Base-by-base conservation (phyloP, 495 filamentous ascomycete species). In the Trichoderma virens region DNA sequence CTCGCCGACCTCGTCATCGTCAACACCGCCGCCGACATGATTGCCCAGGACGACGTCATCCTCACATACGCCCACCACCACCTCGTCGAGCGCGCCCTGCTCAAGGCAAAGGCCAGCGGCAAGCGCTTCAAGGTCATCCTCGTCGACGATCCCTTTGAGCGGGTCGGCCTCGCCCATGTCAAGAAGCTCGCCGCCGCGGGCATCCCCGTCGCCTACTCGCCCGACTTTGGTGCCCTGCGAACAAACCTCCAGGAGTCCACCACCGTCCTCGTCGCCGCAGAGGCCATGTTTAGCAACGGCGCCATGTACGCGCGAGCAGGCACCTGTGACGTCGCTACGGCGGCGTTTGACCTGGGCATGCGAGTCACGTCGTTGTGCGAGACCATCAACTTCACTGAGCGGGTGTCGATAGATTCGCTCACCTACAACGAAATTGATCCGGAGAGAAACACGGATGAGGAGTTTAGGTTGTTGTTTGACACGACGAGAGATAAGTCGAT, bases 281-380 rank as follows among this genome's bases (percentile, higher is more conserved):
- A 96, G 71, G 88, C 89, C 27, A 91, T 97, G 82, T 90, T 95
- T 78, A 88, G 87, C 47, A 96, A 96, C 72, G 93, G 94, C 5
- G 83, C 90, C 1, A 79, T 98, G 61, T 94, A 92, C 74, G 93
- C 88, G 5, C 84, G 93, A 30, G 85, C 92, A 38, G 94, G 94
- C 62, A 97, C 93, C 9, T 92, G 91, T 0, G 80, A 92, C 41
- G 83, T 97, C 5, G 93, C 94, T n/a, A 90, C 94, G 82, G 87
- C 86, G 30, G 94, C 93, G 27, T 86, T 88, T 65, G 86, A 88
- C 59, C 75, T 79, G 18, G 84, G 84, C 59, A 83, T 91, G 38
- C 90, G 92, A 2, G 93, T 98, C 43, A 87, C 93, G 35, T 91
- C 95, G 4, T 90, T 90, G 65, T 97, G 92, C 73, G 93, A 98